Percentiles rank a stretch among this genome's conserved stretches.
phyloP scores from a whole-genome alignment of 805 yeast genomes.

The Candida takata region DNA sequence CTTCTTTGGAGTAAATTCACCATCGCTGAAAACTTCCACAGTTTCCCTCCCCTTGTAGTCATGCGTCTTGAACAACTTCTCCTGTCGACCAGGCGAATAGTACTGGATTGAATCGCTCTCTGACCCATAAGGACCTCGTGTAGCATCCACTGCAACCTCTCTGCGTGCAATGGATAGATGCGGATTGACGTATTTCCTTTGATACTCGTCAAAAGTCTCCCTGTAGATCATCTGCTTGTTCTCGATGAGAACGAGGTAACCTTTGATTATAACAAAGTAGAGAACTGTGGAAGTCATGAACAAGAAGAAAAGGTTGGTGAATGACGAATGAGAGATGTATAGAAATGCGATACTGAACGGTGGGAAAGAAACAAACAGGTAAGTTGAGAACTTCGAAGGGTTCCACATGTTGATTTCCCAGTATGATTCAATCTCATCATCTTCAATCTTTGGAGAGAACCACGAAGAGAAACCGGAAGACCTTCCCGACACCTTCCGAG shows the following conservation, averaged over 20 bases:
- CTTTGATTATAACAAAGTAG: slow-evolving; percentile 32
- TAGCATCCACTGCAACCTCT: slow-evolving; percentile 59
- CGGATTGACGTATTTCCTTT: slow-evolving; percentile 56
- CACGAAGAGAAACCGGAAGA: not conserved
- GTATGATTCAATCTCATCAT: slow-evolving; percentile 24
- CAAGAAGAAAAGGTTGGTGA: slow-evolving; percentile 30
- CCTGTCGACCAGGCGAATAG: slow-evolving; percentile 26
- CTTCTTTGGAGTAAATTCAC: slow-evolving; percentile 25
- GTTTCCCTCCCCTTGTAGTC: slow-evolving; percentile 28
- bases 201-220: slow-evolving; percentile 58
- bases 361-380: slow-evolving; percentile 46
- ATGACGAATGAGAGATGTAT: slow-evolving; percentile 30
- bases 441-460: slow-evolving; percentile 2
- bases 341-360: slow-evolving; percentile 48
- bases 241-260: slow-evolving; percentile 40
- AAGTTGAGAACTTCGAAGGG: slow-evolving; percentile 52
- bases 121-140: slow-evolving; percentile 26
- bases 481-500: slow-evolving; percentile 17
- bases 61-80: slow-evolving; percentile 45
- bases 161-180: slow-evolving; percentile 41
- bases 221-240: slow-evolving; percentile 56
- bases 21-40: slow-evolving; percentile 26
- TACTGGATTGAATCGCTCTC: slow-evolving; percentile 19
- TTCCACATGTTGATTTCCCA: slow-evolving; percentile 63
- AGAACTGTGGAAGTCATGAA: slow-evolving; percentile 31